Base-by-base conservation (phyloP, 495 filamentous ascomycete species). In the Lasiosphaeria hispida region DNA sequence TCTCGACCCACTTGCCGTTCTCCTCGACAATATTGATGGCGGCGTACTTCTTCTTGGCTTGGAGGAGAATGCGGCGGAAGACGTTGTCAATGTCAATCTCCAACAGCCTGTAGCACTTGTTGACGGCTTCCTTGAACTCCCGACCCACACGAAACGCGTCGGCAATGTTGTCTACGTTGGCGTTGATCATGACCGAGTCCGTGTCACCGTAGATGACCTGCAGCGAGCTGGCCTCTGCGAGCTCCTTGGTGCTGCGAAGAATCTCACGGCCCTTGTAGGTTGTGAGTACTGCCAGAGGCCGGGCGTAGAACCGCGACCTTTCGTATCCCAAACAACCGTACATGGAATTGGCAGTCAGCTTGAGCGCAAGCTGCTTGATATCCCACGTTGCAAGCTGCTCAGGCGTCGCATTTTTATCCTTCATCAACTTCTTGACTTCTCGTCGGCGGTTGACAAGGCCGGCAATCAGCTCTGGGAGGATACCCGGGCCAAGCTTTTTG, bases 161-260 rank as follows among this genome's bases (percentile, higher is more conserved):
- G 33, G 88, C 86, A 33, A 97, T 89, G 54, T 89, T 96, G 68
- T 96, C 90, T 48, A 90, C 90, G 70, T 96, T 96, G 47, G 94
- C 96, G 65, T 98, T 97, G 74, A 98, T 96, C 94, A 98, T 98
- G 74, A 98, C 94, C 18, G 94, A 98, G 70, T 98, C 94, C 18
- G 94, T 98, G 75, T 98, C 94, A 74, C 94, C 94, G 68, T 98
- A 98, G 56, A 98, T 96, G 70, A 98, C 94, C 59, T 89, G 85
- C 45, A 98, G 81, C 39, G 88, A 83, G 48, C 87, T 92, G 55
- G 83, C 88, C 70, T 97, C 93, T 1, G 92, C 94, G 38, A 98
- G 80, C 30, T 95, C 91, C 72, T 96, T 97, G 54, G 94, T 98
- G 66, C 88, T 92, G 53, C 88, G 83, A 36, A 98, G 83, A 82